Evolutionary conservation across 805 yeast genomes (phyloP).

Genomic region (Monosporozyma yasuniensis): DNA sequence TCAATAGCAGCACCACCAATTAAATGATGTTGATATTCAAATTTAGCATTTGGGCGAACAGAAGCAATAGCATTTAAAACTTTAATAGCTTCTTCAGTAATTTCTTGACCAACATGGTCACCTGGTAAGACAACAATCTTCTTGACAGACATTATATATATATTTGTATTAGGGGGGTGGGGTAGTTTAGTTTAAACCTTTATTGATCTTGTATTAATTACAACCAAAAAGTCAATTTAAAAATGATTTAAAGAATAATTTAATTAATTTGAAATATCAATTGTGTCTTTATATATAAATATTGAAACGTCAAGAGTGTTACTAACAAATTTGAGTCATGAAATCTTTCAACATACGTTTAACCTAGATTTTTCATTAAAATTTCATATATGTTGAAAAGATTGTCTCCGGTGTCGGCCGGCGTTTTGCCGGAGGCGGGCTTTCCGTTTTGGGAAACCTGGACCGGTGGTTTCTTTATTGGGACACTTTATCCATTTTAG

Average conservation of each 20-base stretch:
- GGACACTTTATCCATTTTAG: neutral
- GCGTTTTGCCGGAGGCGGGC: neutral
- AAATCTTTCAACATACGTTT: neutral
- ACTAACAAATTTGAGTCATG: neutral
- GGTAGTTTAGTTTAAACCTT: neutral
- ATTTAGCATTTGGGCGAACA: constrained; percentile 46
- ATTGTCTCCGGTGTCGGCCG: neutral
- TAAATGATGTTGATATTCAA: constrained; percentile 72
- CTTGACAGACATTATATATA: constrained; percentile 32
- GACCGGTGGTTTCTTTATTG: neutral
- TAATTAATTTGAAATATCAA: neutral
- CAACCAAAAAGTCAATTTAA: no score
- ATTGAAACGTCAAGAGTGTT: neutral
- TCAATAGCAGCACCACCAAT: constrained; percentile 99
- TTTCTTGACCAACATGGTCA: constrained; percentile 93
- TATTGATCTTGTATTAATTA: no score
- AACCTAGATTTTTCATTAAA: neutral
- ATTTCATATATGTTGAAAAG: neutral
- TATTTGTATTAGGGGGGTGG: constrained; percentile 10
- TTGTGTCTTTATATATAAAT: neutral
- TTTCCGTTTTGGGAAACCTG: neutral
- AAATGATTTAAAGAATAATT: neutral
- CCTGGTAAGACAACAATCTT: constrained; percentile 87
- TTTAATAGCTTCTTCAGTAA: constrained; percentile 83
- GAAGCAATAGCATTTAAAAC: constrained; percentile 72